Evolutionary conservation across 169 alveolate genomes (phyloP), one percentile per base, ranked within the genome.

Genomic region (Hepatocystis sp.): DNA sequence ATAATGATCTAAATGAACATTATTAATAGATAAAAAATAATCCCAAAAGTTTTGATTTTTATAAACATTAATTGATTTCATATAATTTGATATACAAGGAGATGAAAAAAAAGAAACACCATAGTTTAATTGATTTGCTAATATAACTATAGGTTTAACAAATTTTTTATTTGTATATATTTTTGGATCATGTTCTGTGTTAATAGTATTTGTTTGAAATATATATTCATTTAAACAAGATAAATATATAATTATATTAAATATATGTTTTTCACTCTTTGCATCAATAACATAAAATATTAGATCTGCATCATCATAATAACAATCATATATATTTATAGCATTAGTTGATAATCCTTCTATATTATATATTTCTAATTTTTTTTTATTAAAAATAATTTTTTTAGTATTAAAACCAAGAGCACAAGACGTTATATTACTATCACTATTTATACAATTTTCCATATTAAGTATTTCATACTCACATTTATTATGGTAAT

Each of bases 241-340:
- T 63, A 76, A 58, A 32, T 76, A 76, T 15, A 76, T 32, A 46
- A 76, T 76, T 7, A 55, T 15, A 21, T 76, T 76, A 76, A 76
- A 76, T 25, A 76, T 76, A 52, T 76, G 71, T 7, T 32, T 44
- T 40, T 76, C 88, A 76, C 17, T 23, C 55, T 44, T 56, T n/a
- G 88, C 66, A 58, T 76, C 88, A 30, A 76, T 76, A 17, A 76
- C 88, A 23, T 76, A 76, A 76, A 76, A 76, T 27, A 76, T 76
- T 11, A 76, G 56, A 49, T 76, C 78, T 8, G 78, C 39, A 36
- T 76, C 88, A 17, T 76, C 66, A 76, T 76, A 76, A 76, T 76
- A 76, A 46, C 76, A 76, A 13, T 76, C 88, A 64, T 76, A 58
- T 21, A 76, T 76, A 13, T 58, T 27, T 76, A 34, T 76, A 8